Conservation (phyloP, 1,284 basidiomycete species). For the Sporisorium scitamineum region DNA sequence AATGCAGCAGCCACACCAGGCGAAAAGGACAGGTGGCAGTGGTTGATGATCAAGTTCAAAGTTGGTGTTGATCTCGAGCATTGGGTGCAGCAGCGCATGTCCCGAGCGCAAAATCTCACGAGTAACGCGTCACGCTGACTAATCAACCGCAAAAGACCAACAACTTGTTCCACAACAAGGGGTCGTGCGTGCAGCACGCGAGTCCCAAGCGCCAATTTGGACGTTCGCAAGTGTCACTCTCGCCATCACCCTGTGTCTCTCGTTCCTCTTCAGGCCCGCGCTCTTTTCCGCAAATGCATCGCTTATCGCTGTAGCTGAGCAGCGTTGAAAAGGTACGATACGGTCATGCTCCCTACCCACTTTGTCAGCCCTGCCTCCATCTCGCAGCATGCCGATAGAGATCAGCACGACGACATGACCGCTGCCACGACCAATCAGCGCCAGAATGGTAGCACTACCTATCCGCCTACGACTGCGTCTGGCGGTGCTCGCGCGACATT, state of each 20-base stretch:
- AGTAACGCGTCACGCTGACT: constrained; percentile 26
- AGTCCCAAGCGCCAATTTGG: neutral
- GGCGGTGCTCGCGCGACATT: neutral
- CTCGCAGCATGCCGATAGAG: constrained; percentile 21
- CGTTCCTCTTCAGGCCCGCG: neutral
- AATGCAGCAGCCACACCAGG: neutral
- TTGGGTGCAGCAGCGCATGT: constrained; percentile 7
- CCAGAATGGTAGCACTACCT: constrained; percentile 13
- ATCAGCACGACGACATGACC: constrained; percentile 18
- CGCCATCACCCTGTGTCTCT: neutral
- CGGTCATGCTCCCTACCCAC: constrained; percentile 50
- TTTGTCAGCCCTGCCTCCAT: constrained; percentile 31
- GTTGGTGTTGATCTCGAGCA: constrained; percentile 11
- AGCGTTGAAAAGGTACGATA: neutral
- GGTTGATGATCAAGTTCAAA: neutral
- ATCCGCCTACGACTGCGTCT: constrained; percentile 12
- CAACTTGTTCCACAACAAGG: constrained; percentile 7
- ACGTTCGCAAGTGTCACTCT: neutral
- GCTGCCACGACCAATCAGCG: constrained; percentile 1
- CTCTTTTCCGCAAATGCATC: neutral
- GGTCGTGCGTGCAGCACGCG: constrained; percentile 18
- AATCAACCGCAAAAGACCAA: constrained; percentile 26
- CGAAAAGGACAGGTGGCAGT: neutral
- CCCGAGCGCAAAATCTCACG: constrained; percentile 22
- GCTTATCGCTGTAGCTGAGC: constrained; percentile 4